Conservation (phyloP, 2,329 filamentous ascomycete species). For the Fusarium pseudocircinatum region DNA sequence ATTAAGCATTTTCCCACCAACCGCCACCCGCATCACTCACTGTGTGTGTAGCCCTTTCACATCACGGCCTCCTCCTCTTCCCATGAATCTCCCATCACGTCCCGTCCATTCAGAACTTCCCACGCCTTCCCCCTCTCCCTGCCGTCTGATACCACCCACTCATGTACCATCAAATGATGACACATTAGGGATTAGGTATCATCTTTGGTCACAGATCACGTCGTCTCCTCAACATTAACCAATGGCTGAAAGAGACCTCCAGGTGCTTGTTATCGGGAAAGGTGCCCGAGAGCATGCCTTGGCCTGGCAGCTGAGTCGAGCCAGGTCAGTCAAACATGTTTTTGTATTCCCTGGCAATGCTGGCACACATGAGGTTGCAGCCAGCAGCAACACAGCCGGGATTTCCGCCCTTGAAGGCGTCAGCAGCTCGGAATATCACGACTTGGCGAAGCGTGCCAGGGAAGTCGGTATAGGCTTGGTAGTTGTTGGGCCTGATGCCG, state of each 20-base stretch:
- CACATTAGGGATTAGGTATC: neutral
- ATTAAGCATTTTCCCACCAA: too few relatives aligned
- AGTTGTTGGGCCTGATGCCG: constrained; percentile 79
- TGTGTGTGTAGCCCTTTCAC: neutral
- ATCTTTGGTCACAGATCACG: neutral
- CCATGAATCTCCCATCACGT: neutral
- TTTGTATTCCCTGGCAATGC: constrained; percentile 70
- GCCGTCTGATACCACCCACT: too few relatives aligned
- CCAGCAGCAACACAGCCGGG: constrained; percentile 54
- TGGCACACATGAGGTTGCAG: constrained; percentile 59
- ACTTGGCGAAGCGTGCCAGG: constrained; percentile 69
- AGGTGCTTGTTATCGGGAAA: constrained; percentile 75
- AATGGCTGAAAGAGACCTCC: neutral
- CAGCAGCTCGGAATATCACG: constrained; percentile 67
- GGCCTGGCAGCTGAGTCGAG: constrained; percentile 78
- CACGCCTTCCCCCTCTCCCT: neutral
- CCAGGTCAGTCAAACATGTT: constrained; percentile 69
- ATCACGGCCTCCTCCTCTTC: neutral
- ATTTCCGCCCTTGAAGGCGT: constrained; percentile 63
- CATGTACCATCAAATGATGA: neutral
- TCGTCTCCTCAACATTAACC: too few relatives aligned
- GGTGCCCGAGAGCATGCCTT: constrained; percentile 81
- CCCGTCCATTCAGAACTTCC: neutral
- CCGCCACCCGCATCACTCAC: neutral
- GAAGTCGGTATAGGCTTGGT: constrained; percentile 71